Evolutionary conservation across 768 basidiomycete genomes (phyloP).

Genomic region (Cystobasidium tubakii): DNA sequence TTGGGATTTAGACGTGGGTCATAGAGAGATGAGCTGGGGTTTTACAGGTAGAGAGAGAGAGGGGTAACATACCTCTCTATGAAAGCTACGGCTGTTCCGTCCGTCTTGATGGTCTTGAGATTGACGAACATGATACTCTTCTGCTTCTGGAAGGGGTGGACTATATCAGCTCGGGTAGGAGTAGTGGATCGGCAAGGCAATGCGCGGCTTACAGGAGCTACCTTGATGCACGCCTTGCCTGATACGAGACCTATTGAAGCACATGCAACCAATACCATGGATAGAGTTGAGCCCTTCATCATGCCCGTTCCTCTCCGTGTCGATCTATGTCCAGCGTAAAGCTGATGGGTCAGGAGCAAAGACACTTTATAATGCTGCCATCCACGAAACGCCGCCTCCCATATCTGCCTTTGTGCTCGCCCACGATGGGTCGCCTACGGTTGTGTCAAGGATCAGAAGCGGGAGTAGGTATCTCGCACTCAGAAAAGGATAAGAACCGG

Average conservation of each 20-base stretch:
- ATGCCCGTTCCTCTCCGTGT: not conserved
- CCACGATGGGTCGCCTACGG: too few species aligned
- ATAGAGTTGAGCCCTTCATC: not conserved
- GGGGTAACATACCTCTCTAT: not conserved
- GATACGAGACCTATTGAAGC: not conserved
- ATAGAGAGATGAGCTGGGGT: not conserved
- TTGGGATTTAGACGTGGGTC: not conserved
- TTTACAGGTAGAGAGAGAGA: not conserved
- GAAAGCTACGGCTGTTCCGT: slow-evolving; percentile 5
- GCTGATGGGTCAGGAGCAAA: too few species aligned
- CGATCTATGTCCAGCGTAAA: too few species aligned
- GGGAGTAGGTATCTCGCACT: too few species aligned
- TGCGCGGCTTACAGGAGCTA: not conserved
- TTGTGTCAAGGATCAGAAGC: too few species aligned
- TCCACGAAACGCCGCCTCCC: too few species aligned
- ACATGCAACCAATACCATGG: not conserved
- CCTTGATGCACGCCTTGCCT: not conserved
- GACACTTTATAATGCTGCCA: too few species aligned
- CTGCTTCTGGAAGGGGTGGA: not conserved
- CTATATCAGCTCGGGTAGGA: not conserved
- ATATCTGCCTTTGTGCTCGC: too few species aligned
- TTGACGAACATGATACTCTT: not conserved
- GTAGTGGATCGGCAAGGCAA: too few species aligned
- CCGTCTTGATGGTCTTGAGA: slow-evolving; percentile 7
- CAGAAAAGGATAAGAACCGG: too few species aligned